A percentile compares a stretch with the other conserved stretches of the same genome.
Evolutionary conservation across 768 basidiomycete genomes (phyloP).

Genomic region (Leucocoprinus sp.): DNA sequence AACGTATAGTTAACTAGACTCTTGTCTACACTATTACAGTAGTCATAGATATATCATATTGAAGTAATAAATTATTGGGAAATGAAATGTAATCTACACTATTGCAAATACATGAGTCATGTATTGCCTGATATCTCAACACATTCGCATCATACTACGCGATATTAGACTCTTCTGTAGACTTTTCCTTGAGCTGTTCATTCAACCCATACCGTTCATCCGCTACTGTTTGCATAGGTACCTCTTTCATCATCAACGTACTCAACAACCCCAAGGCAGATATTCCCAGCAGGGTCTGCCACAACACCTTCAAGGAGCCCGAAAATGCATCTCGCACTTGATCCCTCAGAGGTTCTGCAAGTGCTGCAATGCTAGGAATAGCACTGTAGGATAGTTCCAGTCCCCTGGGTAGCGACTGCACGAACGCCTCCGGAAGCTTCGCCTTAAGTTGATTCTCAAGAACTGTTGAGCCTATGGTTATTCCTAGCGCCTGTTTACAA

Average conservation of each 20-base stretch:
- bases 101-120: too few species aligned
- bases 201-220: slow-evolving; percentile 25
- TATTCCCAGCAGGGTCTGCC: slow-evolving; percentile 36
- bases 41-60: too few species aligned
- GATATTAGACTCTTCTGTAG: not conserved
- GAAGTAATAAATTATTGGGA: too few species aligned
- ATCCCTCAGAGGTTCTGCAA: slow-evolving; percentile 23
- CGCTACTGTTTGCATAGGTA: slow-evolving; percentile 22
- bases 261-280: slow-evolving; percentile 26
- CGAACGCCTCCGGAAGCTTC: slow-evolving; percentile 32
- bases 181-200: slow-evolving; percentile 14
- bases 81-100: too few species aligned
- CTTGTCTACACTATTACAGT: too few species aligned
- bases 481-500: slow-evolving; percentile 35
- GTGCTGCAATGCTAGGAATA: slow-evolving; percentile 31
- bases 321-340: slow-evolving; percentile 36
- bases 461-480: slow-evolving; percentile 40
- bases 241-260: slow-evolving; percentile 25
- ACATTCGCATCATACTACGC: too few species aligned
- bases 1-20: too few species aligned
- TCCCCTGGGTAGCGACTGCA: slow-evolving; percentile 25
- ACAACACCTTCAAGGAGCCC: slow-evolving; percentile 28
- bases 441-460: slow-evolving; percentile 42
- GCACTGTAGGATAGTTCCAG: slow-evolving; percentile 32
- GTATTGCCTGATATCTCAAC: too few species aligned